phyloP scores from a whole-genome alignment of 495 filamentous ascomycete species.

The Hapsidospora chrysogenum region DNA sequence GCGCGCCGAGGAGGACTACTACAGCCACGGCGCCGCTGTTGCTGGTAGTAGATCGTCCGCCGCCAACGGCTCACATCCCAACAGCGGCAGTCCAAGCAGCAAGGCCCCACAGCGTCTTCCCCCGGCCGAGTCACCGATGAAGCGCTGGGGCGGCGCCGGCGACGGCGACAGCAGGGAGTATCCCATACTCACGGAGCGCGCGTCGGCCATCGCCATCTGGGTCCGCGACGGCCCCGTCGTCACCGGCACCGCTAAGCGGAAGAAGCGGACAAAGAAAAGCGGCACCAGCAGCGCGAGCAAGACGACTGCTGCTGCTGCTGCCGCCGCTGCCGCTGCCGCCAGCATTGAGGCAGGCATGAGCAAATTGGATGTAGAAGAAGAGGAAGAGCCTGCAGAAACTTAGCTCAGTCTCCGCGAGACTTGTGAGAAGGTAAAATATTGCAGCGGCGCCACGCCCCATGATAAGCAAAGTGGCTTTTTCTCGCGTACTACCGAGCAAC shows the following conservation, averaged over 20 bases:
- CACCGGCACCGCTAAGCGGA: constrained; percentile 14
- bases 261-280: constrained; percentile 12
- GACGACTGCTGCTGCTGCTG: no score
- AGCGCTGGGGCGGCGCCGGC: constrained; percentile 23
- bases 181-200: constrained; percentile 50
- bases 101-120: no score
- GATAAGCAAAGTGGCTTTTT: no score
- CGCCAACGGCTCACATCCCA: constrained; percentile 9
- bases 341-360: no score
- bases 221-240: constrained; percentile 40
- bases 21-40: constrained; percentile 16
- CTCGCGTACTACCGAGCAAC: no score
- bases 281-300: no score
- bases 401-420: no score
- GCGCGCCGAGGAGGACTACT: constrained; percentile 33
- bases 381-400: no score
- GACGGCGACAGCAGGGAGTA: constrained; percentile 50
- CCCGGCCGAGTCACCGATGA: neutral
- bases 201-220: constrained; percentile 50
- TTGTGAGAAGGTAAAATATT: no score
- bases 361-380: no score
- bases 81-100: constrained; percentile 7
- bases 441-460: no score
- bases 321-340: no score
- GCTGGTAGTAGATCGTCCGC: constrained; percentile 3